Evolutionary conservation across 129 eudicot species (phyloP).

Genomic region (Lactuca saligna): DNA sequence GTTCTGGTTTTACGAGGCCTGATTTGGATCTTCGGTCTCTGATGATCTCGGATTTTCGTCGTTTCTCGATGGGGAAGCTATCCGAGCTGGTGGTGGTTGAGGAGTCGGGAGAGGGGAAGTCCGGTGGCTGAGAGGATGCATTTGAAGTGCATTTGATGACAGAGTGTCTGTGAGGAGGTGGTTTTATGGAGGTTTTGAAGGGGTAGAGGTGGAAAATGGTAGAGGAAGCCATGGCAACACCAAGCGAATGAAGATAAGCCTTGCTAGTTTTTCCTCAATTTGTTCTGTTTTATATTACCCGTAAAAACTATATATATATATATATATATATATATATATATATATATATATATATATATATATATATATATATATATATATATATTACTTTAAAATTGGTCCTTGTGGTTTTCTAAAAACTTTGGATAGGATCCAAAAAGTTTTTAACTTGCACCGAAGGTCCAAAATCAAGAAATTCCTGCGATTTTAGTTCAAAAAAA

Average conservation of each 20-base stretch:
- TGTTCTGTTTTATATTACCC: conserved; percentile 5
- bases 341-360: too few species aligned
- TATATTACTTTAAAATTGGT: too few species aligned
- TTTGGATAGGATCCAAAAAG: too few species aligned
- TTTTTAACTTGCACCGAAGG: too few species aligned
- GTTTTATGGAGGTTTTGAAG: conserved; percentile 24
- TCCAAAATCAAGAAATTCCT: too few species aligned
- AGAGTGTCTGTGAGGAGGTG: conserved; percentile 24
- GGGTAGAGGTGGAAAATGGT: conserved; percentile 37
- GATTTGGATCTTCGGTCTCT: conserved; percentile 50
- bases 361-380: too few species aligned
- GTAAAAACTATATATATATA: too few species aligned
- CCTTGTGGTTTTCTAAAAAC: too few species aligned
- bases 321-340: too few species aligned
- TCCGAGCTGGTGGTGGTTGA: conserved; percentile 40
- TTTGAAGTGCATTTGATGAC: conserved; percentile 45
- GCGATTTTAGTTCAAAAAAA: too few species aligned
- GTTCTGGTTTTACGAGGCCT: conserved; percentile 60
- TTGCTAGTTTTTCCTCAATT: background rate
- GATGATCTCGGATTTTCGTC: conserved; percentile 60
- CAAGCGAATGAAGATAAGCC: conserved; percentile 21
- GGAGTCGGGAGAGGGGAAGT: background rate
- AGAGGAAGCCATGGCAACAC: conserved; percentile 42
- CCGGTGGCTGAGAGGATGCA: conserved; percentile 6
- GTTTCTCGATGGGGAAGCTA: conserved; percentile 69